Percentiles rank a stretch among this genome's conserved stretches.
These are phyloP conservation scores for Gossypioides kirkii DNA, from an alignment of 345 rosid species.

Conservation along the genomic window DNA sequence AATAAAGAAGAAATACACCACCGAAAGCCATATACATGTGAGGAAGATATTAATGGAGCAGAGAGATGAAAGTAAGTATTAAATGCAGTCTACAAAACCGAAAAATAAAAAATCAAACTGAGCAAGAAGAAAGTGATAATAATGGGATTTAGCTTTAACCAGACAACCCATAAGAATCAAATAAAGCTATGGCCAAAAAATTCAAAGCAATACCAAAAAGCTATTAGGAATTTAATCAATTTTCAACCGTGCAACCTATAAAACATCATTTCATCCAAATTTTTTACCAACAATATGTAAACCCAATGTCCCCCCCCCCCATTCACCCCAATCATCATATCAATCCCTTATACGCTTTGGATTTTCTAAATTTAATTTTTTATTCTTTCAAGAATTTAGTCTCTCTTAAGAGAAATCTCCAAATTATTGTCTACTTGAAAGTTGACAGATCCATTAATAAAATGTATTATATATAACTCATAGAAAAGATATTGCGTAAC, in stretches of 20 bases:
- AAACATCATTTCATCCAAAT: not conserved
- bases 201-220: conserved; percentile 6
- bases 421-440: too few relatives aligned
- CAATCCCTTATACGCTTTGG: not conserved
- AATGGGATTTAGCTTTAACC: conserved; percentile 14
- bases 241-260: conserved; percentile 20
- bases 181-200: conserved; percentile 10
- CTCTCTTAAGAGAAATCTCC: too few relatives aligned
- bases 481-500: too few relatives aligned
- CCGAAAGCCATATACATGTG: not conserved
- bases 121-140: conserved; percentile 9
- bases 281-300: not conserved
- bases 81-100: not conserved
- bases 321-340: not conserved
- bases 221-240: not conserved
- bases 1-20: too few relatives aligned
- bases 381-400: too few relatives aligned
- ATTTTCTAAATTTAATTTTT: too few relatives aligned
- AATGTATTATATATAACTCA: too few relatives aligned
- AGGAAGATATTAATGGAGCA: not conserved
- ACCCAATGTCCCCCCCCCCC: not conserved
- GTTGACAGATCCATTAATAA: too few relatives aligned
- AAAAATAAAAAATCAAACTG: not conserved
- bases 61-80: not conserved
- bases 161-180: conserved; percentile 18